A percentile compares a stretch with the other conserved stretches of the same genome.
These are phyloP conservation scores for Eruca vesicaria DNA, from an alignment of 441 rosid genomes.

Conservation along the genomic window DNA sequence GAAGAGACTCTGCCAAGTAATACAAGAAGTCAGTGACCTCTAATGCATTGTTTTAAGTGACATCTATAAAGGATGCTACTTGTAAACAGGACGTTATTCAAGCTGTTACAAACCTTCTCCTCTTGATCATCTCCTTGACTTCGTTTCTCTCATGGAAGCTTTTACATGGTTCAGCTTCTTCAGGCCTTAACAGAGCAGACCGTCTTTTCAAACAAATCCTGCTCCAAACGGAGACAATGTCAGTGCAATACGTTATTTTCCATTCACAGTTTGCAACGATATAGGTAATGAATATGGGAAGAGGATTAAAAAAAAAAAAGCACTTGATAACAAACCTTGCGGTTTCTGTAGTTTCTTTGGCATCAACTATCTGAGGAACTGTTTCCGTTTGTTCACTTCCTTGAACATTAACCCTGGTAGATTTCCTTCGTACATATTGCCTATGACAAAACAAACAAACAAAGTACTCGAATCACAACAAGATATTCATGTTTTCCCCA, in stretches of 20 bases:
- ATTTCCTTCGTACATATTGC: neutral
- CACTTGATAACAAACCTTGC: neutral
- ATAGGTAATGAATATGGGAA: neutral
- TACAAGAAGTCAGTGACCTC: neutral
- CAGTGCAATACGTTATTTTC: neutral
- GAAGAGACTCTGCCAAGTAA: neutral
- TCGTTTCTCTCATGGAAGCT: neutral
- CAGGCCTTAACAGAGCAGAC: neutral
- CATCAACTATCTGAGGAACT: neutral
- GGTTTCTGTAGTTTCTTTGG: neutral
- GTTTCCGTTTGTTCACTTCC: neutral
- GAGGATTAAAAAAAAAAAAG: neutral
- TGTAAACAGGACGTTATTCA: neutral
- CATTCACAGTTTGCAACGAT: neutral
- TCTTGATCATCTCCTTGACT: neutral
- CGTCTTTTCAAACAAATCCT: neutral
- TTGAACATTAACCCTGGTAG: neutral
- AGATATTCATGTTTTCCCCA: neutral
- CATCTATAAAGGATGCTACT: neutral
- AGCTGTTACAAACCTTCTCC: neutral
- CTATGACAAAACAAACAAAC: neutral
- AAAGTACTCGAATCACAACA: neutral
- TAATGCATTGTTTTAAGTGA: neutral
- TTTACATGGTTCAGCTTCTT: neutral
- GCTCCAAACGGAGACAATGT: neutral